These are phyloP conservation scores for Ceratobasidium sp. DNA, from an alignment of 1,284 basidiomycete species.

Conservation along the genomic window DNA sequence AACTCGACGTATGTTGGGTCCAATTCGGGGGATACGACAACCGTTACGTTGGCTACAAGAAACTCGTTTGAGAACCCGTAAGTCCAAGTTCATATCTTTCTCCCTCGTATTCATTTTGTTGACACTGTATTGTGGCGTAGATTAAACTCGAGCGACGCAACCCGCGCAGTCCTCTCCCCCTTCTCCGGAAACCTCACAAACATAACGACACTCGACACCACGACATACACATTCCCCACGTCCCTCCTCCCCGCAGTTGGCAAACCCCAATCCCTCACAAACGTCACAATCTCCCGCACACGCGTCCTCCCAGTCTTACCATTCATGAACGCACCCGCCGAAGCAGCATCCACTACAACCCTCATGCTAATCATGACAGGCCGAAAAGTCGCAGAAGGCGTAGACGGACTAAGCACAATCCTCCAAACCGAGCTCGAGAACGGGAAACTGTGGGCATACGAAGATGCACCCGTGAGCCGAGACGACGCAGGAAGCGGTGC, in stretches of 20 bases:
- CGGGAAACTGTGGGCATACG: slow-evolving; percentile 34
- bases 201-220: slow-evolving; percentile 38
- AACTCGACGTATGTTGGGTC: slow-evolving; percentile 38
- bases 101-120: not conserved
- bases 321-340: slow-evolving; percentile 34
- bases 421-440: slow-evolving; percentile 24
- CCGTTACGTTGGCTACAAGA: slow-evolving; percentile 13
- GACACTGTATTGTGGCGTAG: not conserved
- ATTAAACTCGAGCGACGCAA: slow-evolving; percentile 4
- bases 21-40: slow-evolving; percentile 17
- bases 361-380: slow-evolving; percentile 17
- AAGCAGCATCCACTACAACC: not conserved
- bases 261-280: slow-evolving; percentile 33
- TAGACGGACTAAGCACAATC: slow-evolving; percentile 8
- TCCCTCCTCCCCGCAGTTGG: slow-evolving; percentile 18
- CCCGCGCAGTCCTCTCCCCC: not conserved
- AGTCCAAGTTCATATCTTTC: not conserved
- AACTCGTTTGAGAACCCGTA: slow-evolving; percentile 28
- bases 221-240: slow-evolving; percentile 38
- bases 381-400: slow-evolving; percentile 30
- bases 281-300: slow-evolving; percentile 37
- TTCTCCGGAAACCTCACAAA: slow-evolving; percentile 34
- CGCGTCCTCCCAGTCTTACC: slow-evolving; percentile 19
- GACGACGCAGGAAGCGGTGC: slow-evolving; percentile 31
- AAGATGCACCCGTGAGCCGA: slow-evolving; percentile 23